Percentiles rank a stretch among this genome's conserved stretches.
These are phyloP conservation scores for Madurella mycetomatis DNA, from an alignment of 2,329 filamentous ascomycete genomes.

Conservation along the genomic window DNA sequence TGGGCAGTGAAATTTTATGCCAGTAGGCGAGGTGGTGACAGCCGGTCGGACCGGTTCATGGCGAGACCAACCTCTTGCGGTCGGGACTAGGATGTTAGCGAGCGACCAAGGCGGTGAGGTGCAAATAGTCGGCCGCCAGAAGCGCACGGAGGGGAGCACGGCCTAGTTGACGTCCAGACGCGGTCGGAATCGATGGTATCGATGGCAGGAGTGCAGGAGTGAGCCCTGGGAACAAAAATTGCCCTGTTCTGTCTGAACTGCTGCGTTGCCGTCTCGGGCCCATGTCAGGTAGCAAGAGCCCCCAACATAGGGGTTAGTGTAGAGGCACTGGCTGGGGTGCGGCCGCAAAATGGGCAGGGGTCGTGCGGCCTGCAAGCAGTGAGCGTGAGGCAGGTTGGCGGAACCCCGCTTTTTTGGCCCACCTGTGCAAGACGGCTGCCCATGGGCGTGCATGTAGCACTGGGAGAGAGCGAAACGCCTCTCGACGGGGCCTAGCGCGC, in stretches of 20 bases:
- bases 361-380: not conserved
- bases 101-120: slow-evolving; percentile 19
- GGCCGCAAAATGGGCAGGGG: slow-evolving; percentile 16
- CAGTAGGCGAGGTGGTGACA: slow-evolving; percentile 19
- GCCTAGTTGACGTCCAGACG: slow-evolving; percentile 8
- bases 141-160: not conserved
- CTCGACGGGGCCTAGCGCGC: slow-evolving; percentile 10
- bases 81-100: not conserved
- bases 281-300: slow-evolving; percentile 27
- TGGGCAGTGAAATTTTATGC: slow-evolving; percentile 7
- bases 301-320: slow-evolving; percentile 27
- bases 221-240: slow-evolving; percentile 18
- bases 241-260: slow-evolving; percentile 14
- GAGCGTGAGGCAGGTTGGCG: not conserved
- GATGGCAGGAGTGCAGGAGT: not conserved
- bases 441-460: slow-evolving; percentile 11
- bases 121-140: not conserved
- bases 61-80: slow-evolving; percentile 17
- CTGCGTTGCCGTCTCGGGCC: slow-evolving; percentile 21
- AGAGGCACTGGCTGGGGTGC: slow-evolving; percentile 20
- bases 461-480: slow-evolving; percentile 5
- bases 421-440: not conserved
- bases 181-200: slow-evolving; percentile 9
- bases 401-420: slow-evolving; percentile 9
- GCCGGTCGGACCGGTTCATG: slow-evolving; percentile 22